Base-by-base conservation (phyloP, 306 rosid genomes). In the Cicer cuneatum region DNA sequence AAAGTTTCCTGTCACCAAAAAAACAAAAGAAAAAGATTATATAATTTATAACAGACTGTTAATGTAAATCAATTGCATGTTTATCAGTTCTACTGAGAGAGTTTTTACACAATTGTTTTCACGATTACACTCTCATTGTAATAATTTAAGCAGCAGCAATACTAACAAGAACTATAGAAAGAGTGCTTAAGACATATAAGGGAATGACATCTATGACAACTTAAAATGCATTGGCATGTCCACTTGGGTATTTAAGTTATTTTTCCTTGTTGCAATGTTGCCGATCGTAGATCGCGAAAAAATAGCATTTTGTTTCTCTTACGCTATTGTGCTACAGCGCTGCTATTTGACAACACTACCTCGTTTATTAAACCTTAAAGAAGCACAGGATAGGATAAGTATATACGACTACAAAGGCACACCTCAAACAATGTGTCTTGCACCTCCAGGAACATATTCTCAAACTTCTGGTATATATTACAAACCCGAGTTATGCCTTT, bases 401-500 rank as follows among this genome's bases (percentile, higher is more conserved):
- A 56, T 54, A 68, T 47, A 78, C 39, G 45, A 42, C 0, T 9
- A 48, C 51, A 76, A 79, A 75, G 42, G 52, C 81, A 58, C 85
- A 90, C 97, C 98, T 89, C 87, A 39, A 87, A 79, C 74, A 88
- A 75, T 52, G 84, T 33, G 56, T 88, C 97, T 79, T 91, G 96
- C 54, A 86, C 92, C 73, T 94, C 98, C 73, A 91, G 74, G 86
- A 87, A 89, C 91, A 90, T 88, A 76, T 86, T 76, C 84, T 90
- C 96, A 45, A 94, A 88, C 75, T 87, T 91, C 78, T 88, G 86
- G 68, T 84, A 91, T 21, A 88, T 68, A 72, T 86, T 74, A 73
- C 92, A 95, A 60, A 87, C 86, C 97, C 95, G 91, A 47, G 89
- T 80, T 80, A 90, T 85, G 67, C 90, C 92, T 76, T 90, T 86